These are phyloP conservation scores for Nothophoma quercina DNA, from an alignment of 2,329 filamentous ascomycete species.

Conservation along the genomic window DNA sequence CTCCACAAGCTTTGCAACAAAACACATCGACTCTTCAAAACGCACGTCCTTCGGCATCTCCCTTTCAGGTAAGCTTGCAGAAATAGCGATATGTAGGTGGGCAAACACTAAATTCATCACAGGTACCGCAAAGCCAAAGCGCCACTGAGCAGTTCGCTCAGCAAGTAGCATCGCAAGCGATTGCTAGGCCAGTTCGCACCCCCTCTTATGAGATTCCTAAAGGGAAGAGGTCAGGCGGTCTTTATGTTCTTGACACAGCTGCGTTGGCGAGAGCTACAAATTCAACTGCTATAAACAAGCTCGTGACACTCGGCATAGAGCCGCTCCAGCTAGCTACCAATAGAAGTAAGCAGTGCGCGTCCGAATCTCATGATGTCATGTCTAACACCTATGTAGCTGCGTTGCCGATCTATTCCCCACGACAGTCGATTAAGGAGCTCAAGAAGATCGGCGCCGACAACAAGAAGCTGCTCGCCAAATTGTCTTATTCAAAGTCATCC, in stretches of 20 bases:
- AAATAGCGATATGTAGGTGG: neutral
- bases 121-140: constrained; percentile 40
- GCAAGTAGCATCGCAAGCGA: constrained; percentile 23
- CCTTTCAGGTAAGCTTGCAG: constrained; percentile 40
- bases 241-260: constrained; percentile 53
- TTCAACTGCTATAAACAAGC: constrained; percentile 53
- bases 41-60: constrained; percentile 27
- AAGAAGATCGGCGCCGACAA: constrained; percentile 53
- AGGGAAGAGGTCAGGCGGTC: constrained; percentile 49
- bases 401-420: constrained; percentile 52
- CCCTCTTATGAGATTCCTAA: constrained; percentile 46
- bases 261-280: constrained; percentile 54
- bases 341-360: constrained; percentile 49
- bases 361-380: neutral
- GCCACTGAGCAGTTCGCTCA: constrained; percentile 38
- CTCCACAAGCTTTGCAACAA: constrained; percentile 44
- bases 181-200: constrained; percentile 35
- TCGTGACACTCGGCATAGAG: constrained; percentile 53
- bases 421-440: constrained; percentile 57
- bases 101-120: constrained; percentile 20
- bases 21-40: constrained; percentile 26
- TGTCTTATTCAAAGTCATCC: constrained; percentile 33
- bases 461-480: constrained; percentile 47
- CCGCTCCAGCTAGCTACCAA: constrained; percentile 53
- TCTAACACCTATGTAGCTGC: constrained; percentile 44